These are phyloP conservation scores for Pichia sp. DNA, from an alignment of 1,139 yeast species.

Conservation along the genomic window DNA sequence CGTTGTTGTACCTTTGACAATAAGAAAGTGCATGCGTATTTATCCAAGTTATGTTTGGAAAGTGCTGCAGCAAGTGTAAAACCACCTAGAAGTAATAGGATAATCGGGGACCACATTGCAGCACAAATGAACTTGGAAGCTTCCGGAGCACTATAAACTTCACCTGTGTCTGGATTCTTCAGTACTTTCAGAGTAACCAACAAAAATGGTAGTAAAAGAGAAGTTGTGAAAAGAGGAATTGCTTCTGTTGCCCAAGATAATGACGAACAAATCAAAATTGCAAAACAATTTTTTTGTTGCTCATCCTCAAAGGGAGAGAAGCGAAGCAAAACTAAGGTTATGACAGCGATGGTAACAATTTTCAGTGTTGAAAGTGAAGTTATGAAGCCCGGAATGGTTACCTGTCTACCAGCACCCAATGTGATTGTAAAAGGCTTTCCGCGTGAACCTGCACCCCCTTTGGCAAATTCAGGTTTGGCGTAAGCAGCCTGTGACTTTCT, in stretches of 20 bases:
- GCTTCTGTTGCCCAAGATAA: constrained; percentile 93
- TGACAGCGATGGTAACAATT: constrained; percentile 40
- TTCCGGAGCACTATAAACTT: constrained; percentile 54
- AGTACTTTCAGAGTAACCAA: constrained; percentile 71
- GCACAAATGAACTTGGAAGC: constrained; percentile 76
- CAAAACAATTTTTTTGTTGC: constrained; percentile 73
- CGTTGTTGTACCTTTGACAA: constrained; percentile 80
- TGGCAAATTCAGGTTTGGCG: constrained; percentile 26
- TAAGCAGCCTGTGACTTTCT: constrained; percentile 58
- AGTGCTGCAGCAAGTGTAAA: constrained; percentile 92
- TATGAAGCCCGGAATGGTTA: constrained; percentile 23
- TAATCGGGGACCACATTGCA: constrained; percentile 93
- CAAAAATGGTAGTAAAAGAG: constrained; percentile 74
- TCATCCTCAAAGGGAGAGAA: constrained; percentile 61
- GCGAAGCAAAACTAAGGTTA: constrained; percentile 44
- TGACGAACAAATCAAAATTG: constrained; percentile 74
- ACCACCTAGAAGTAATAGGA: constrained; percentile 84
- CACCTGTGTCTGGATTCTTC: constrained; percentile 48
- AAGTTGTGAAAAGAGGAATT: constrained; percentile 80
- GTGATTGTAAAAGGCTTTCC: constrained; percentile 21
- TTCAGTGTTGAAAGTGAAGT: constrained; percentile 33
- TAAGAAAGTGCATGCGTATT: constrained; percentile 74
- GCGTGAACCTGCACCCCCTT: constrained; percentile 3
- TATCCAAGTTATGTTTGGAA: constrained; percentile 85
- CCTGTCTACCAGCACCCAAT: constrained; percentile 26